Percentiles rank a stretch among this genome's conserved stretches.
Evolutionary conservation across 1,284 basidiomycete species (phyloP).

Genomic region (Pseudozyma sp.): DNA sequence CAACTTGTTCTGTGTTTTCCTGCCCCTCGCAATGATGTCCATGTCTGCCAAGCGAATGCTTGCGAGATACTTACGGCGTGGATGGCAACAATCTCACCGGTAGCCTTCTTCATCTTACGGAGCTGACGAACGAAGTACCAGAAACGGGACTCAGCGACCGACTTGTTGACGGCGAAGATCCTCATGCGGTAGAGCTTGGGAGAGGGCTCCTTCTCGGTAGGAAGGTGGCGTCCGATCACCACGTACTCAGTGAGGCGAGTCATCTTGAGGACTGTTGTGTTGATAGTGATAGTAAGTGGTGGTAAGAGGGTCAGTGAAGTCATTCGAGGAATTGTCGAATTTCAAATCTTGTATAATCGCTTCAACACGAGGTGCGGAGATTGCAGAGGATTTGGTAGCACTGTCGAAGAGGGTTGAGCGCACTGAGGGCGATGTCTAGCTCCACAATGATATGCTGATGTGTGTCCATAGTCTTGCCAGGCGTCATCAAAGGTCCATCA

Average conservation of each 20-base stretch:
- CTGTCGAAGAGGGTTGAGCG: background rate
- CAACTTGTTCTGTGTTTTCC: slow-evolving; percentile 2
- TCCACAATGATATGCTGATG: too few relatives aligned
- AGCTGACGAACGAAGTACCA: slow-evolving; percentile 94
- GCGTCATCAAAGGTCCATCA: too few relatives aligned
- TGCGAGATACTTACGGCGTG: slow-evolving; percentile 80
- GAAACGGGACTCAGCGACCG: slow-evolving; percentile 98
- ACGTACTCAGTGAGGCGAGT: slow-evolving; percentile 81
- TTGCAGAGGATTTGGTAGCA: background rate
- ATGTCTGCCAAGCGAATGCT: background rate
- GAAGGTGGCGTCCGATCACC: slow-evolving; percentile 96
- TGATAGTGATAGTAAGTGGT: slow-evolving; percentile 5
- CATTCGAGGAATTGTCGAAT: slow-evolving; percentile 1
- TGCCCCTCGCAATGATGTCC: background rate
- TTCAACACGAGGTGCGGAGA: slow-evolving; percentile 14
- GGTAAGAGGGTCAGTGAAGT: slow-evolving; percentile 9
- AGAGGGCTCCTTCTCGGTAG: slow-evolving; percentile 89
- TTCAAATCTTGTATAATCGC: slow-evolving; percentile 11
- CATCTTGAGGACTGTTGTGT: slow-evolving; percentile 54
- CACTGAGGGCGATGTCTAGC: too few relatives aligned
- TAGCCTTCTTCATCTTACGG: slow-evolving; percentile 99
- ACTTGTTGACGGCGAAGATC: slow-evolving; percentile 97
- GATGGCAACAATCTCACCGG: slow-evolving; percentile 97
- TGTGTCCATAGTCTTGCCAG: too few relatives aligned
- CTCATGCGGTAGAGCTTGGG: slow-evolving; percentile 99